These are phyloP conservation scores for Paspalum vaginatum DNA, from an alignment of 176 grass and related monocot species.

Conservation along the genomic window DNA sequence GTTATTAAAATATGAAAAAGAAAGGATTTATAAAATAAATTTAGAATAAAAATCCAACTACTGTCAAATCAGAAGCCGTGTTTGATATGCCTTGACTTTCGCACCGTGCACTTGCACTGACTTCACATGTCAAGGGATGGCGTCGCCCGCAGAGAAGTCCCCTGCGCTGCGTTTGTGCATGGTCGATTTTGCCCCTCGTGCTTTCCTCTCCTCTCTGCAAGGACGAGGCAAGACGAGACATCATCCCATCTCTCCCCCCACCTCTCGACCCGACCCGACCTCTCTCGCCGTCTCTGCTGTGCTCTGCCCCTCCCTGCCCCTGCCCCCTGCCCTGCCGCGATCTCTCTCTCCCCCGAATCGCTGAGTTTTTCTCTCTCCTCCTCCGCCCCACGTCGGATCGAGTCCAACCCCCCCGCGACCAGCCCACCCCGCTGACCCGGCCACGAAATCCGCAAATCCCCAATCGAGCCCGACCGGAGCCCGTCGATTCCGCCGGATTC, in stretches of 20 bases:
- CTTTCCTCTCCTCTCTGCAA: slow-evolving; percentile 37
- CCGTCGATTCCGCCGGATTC: slow-evolving; percentile 46
- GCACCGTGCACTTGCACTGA: neutral
- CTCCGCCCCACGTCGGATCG: slow-evolving; percentile 14
- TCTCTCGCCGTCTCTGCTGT: slow-evolving; percentile 36
- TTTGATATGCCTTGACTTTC: neutral
- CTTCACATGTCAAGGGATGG: neutral
- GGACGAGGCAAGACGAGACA: slow-evolving; percentile 18
- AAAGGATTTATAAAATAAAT: no score
- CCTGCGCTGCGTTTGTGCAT: neutral
- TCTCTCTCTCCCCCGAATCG: slow-evolving; percentile 14
- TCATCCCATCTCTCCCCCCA: slow-evolving; percentile 13
- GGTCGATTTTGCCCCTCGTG: slow-evolving; percentile 29
- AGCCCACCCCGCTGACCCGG: neutral
- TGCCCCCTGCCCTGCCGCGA: slow-evolving; percentile 17
- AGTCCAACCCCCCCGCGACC: neutral
- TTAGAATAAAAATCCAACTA: no score
- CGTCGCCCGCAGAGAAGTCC: slow-evolving; percentile 2
- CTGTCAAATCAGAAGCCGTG: slow-evolving; percentile 14
- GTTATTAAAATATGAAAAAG: no score
- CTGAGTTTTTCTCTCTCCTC: neutral
- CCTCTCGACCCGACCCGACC: slow-evolving; percentile 24
- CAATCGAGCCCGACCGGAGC: slow-evolving; percentile 7
- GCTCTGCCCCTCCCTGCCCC: neutral
- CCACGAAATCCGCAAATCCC: slow-evolving; percentile 20